phyloP scores from a whole-genome alignment of 2,329 filamentous ascomycete genomes.

The Scedosporium minutisporum region DNA sequence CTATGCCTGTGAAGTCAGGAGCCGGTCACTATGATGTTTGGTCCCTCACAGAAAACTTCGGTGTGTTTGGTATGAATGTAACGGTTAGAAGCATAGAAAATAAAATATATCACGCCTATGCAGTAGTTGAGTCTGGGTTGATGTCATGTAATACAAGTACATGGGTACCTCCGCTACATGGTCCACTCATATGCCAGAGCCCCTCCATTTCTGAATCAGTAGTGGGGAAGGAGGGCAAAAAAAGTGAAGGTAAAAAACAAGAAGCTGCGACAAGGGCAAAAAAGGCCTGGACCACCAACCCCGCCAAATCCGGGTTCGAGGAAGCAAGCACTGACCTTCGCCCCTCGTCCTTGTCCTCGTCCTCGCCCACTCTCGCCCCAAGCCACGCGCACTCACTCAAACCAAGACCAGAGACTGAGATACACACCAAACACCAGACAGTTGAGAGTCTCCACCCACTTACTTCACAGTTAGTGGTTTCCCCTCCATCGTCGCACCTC shows the following conservation, averaged over 20 bases:
- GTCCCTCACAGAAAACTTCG: too few species aligned
- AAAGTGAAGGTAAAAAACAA: background rate
- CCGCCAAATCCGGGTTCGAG: constrained; percentile 3
- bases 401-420: too few species aligned
- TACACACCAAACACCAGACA: background rate
- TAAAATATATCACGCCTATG: background rate
- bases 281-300: background rate
- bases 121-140: background rate
- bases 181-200: background rate
- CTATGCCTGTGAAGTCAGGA: too few species aligned
- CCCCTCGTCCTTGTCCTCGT: background rate
- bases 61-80: background rate
- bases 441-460: background rate
- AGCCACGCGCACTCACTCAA: background rate
- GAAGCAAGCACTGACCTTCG: background rate
- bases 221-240: background rate
- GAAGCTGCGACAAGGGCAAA: background rate
- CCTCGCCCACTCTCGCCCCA: background rate
- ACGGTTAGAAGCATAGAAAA: background rate
- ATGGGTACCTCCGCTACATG: background rate
- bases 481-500: constrained; percentile 7
- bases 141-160: background rate
- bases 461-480: background rate
- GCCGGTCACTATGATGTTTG: too few species aligned
- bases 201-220: background rate